Evolutionary conservation across 176 grass and related monocot genomes (phyloP), one percentile per base, ranked within the genome.

Genomic region (Poa annua): DNA sequence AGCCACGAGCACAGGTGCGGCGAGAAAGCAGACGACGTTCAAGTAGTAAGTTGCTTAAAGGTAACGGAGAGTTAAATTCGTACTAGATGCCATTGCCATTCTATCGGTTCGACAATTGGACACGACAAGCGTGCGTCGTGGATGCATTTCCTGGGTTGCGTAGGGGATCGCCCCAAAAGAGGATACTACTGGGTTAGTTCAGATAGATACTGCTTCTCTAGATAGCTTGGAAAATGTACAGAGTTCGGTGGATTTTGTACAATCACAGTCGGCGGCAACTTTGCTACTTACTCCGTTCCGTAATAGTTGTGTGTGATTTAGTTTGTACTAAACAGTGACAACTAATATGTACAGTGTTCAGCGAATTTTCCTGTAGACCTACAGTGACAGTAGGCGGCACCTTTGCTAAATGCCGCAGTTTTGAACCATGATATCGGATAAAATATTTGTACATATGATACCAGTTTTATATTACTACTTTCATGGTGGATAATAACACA

Each of bases 41-140:
- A 7, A 9, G 77, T 48, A 50, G 73, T 36, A 70, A 13, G 77
- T 80, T 81, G 82, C 87, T 77, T 85, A 36, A 70, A 38, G 71
- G 13, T 35, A 75, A 85, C 71, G 42, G 15, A 54, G 88, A 39
- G 44, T 57, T 42, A 16, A 47, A 51, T 13, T 47, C 64, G 24
- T 3, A 29, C 29, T 29, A 17, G 78, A 89, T 77, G 62, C 78
- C 63, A 68, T 15, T 29, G 29, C 29, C 29, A 29, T 29, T 1
- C 29, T 2, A 29, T 13, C 17, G 68, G 14, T 11, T 49, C 24
- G 2, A 52, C 13, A 25, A 84, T 74, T 9, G 53, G 71, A 47
- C 83, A 64, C 5, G 63, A 77, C 62, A 51, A 17, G 51, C 4
- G 22, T 5, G 11, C 4, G 45, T 21, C 53, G 39, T 68, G 52